These are phyloP conservation scores for Nothophoma quercina DNA, from an alignment of 2,329 filamentous ascomycete genomes.

Conservation along the genomic window DNA sequence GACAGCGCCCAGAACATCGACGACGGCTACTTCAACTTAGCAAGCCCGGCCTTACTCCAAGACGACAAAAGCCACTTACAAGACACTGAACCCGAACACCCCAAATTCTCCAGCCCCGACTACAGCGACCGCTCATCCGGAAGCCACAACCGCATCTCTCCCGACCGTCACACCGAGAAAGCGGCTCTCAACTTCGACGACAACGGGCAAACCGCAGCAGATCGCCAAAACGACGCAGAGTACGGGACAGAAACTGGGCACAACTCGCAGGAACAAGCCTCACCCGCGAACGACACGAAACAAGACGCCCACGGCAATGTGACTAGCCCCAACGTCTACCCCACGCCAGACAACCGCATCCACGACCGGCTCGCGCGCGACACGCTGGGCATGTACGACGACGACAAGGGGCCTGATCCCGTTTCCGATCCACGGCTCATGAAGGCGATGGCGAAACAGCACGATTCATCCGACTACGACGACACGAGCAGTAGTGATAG, in stretches of 20 bases:
- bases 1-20: neutral
- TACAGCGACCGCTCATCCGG: neutral
- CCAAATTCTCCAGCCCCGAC: neutral
- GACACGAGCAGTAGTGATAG: neutral
- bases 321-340: neutral
- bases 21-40: neutral
- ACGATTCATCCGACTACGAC: neutral
- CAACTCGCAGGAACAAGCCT: neutral
- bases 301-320: neutral
- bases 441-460: neutral
- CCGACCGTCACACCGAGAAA: neutral
- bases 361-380: neutral
- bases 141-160: too few relatives aligned
- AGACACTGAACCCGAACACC: neutral
- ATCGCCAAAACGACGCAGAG: neutral
- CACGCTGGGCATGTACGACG: neutral
- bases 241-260: conserved; percentile 1
- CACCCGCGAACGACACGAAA: neutral
- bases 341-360: neutral
- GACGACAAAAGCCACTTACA: too few relatives aligned
- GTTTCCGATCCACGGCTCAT: neutral
- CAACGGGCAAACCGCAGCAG: neutral
- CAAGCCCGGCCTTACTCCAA: neutral
- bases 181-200: neutral
- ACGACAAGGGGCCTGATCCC: neutral